These are phyloP conservation scores for Aureobasidium sp. DNA, from an alignment of 2,329 filamentous ascomycete genomes.

Conservation along the genomic window DNA sequence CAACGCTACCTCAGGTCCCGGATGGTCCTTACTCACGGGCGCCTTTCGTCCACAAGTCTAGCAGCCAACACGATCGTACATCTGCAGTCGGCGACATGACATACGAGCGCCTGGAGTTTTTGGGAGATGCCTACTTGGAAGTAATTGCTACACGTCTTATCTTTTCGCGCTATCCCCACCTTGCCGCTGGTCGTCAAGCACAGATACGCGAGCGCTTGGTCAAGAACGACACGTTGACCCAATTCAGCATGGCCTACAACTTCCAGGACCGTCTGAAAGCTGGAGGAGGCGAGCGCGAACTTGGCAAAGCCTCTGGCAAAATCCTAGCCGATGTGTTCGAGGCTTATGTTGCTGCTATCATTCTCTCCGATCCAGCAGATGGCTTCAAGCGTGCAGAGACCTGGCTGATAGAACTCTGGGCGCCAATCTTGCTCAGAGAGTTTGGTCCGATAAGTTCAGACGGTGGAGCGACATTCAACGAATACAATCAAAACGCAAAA, in stretches of 20 bases:
- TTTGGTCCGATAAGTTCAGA: constrained; percentile 1
- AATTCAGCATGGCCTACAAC: constrained; percentile 63
- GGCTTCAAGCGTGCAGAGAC: constrained; percentile 56
- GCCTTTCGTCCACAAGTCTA: constrained; percentile 30
- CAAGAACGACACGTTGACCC: constrained; percentile 69
- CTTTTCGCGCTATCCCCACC: constrained; percentile 59
- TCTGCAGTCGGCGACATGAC: constrained; percentile 26
- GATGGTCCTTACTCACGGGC: constrained; percentile 21
- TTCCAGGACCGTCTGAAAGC: constrained; percentile 58
- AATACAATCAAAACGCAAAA: constrained; percentile 14
- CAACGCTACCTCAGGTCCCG: constrained; percentile 24
- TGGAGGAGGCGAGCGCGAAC: constrained; percentile 29
- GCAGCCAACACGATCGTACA: constrained; percentile 20
- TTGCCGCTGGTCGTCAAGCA: constrained; percentile 61
- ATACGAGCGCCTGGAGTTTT: constrained; percentile 82
- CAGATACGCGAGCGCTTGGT: constrained; percentile 73
- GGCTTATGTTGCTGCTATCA: constrained; percentile 74
- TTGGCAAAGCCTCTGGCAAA: constrained; percentile 57
- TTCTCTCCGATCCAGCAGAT: constrained; percentile 57
- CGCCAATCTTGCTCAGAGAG: constrained; percentile 46
- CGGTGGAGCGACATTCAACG: background rate
- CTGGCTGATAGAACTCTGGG: constrained; percentile 75
- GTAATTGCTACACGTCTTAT: constrained; percentile 69
- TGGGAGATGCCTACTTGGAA: constrained; percentile 82
- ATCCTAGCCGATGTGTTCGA: constrained; percentile 84